Evolutionary conservation across 2,329 filamentous ascomycete species (phyloP).

Genomic region (Penicillium sclerotiorum): DNA sequence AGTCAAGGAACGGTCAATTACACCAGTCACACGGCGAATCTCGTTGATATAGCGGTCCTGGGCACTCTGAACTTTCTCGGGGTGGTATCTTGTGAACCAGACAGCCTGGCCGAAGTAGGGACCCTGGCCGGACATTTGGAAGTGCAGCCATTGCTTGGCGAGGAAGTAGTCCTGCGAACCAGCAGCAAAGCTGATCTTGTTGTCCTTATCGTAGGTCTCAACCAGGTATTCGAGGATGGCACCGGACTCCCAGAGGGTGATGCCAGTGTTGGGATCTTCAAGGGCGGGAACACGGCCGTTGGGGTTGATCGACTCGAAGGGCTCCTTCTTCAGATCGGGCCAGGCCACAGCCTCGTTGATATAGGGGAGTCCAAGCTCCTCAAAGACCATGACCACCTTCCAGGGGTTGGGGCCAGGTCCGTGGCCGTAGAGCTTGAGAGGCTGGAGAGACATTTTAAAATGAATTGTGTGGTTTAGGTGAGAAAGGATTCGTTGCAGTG

Average conservation of each 20-base stretch:
- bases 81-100: conserved; percentile 49
- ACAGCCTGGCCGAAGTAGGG: conserved; percentile 53
- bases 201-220: conserved; percentile 48
- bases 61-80: conserved; percentile 47
- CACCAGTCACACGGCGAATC: conserved; percentile 46
- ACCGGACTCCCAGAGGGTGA: conserved; percentile 50
- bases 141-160: conserved; percentile 51
- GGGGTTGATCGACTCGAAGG: conserved; percentile 33
- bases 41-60: conserved; percentile 52
- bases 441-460: conserved; percentile 23
- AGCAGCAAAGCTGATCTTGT: conserved; percentile 39
- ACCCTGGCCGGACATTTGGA: conserved; percentile 51
- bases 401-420: conserved; percentile 32
- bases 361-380: conserved; percentile 37
- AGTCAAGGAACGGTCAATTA: conserved; percentile 46
- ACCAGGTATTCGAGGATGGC: conserved; percentile 50
- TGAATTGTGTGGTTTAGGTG: not conserved
- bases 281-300: conserved; percentile 41
- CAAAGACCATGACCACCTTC: conserved; percentile 37
- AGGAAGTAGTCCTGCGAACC: conserved; percentile 40
- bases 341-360: conserved; percentile 24
- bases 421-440: conserved; percentile 26
- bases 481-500: not conserved
- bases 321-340: conserved; percentile 33
- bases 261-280: conserved; percentile 39